Evolutionary conservation across 2,329 filamentous ascomycete species (phyloP), one percentile per base, ranked within the genome.

Genomic region (Sarocladium brachiariae): DNA sequence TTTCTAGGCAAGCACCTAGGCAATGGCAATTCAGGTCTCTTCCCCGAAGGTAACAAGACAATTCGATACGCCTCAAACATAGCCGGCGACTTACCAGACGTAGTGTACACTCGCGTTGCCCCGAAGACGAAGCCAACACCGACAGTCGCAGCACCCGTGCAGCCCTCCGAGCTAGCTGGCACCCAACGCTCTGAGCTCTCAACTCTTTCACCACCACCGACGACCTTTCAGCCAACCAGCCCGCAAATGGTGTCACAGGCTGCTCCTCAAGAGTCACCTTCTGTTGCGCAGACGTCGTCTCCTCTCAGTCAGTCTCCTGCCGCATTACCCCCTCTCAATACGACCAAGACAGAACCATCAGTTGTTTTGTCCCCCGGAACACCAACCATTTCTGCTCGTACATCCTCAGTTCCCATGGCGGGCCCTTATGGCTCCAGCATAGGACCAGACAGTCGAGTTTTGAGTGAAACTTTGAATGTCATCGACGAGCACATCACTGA

Each of bases 401-500:
- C 46, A n/a, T 49, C 46, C n/a, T 49, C 46, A 2, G 33, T 25
- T 18, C 30, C 33, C 2, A 27, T 11, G n/a, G 3, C 21, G 6
- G 33, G 46, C 21, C 31, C 46, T 10, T 49, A 35, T 18, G 46
- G 30, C 23, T 35, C 46, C 19, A 37, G 31, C 21, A 49, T 37
- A 45, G 72, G 72, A 53, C 72, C 82, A 58, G 72, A 80, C 49
- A 78, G 70, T 62, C 86, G 88, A 10, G 91, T 96, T 47, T 86
- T 97, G 74, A 90, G 91, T 64, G 91, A 97, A 65, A 96, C 92
- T 0, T 71, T 97, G 49, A 96, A 90, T 61, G 92, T 97, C 52
- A 97, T 97, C 60, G 86, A 97, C 65, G 92, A 97, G 68, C 92
- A 96, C 64, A 96, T 97, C 59, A 96, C 89, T 37, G 87, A 96